Evolutionary conservation across 2,329 filamentous ascomycete species (phyloP), one percentile per base, ranked within the genome.

Genomic region (Neopestalotiopsis clavispora): DNA sequence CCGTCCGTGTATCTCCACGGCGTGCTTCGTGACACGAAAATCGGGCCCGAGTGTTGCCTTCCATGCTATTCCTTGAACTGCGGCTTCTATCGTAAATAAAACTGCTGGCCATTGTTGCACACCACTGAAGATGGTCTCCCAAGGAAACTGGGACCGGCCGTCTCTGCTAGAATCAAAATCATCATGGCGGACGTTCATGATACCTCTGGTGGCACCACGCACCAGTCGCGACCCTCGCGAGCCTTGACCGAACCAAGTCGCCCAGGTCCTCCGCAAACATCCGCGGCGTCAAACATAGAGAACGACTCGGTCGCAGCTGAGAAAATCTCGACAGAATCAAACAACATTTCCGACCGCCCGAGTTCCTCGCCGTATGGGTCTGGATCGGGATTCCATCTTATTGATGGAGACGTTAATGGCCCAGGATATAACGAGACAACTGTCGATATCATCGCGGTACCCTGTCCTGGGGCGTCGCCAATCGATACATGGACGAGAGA

Each of bases 401-500:
- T 84, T 49, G 80, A 82, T 56, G 83, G 83, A 40, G 82, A 84
- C n/a, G 75, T 84, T 13, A 75, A 76, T 12, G 82, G 82, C 5
- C 70, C 74, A 2, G 80, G 81, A 2, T 83, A 87, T 71, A 87
- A 89, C 69, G 82, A 87, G 72, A 89, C 86, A 0, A 82, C 79
- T 3, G 85, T 87, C 61, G 86, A 89, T 67, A 79, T 89, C 58
- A 80, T 89, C 52, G 82, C 85, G 5, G 83, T 89, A 5, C 85
- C 87, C 0, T 89, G 86, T 70, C 83, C 86, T 0, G 86, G 86
- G 0, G 86, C 84, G 0, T 83, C 87, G 52, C 80, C 85, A 1
- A 75, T 87, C n/a, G 80, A 84, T 30, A 87, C 85, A 28, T 89
- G 86, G 86, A 84, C 80, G 40, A 80, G 84, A 14, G 84, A 86